Evolutionary conservation across 2,329 filamentous ascomycete genomes (phyloP), one percentile per base, ranked within the genome.

Genomic region (Ophiostoma ulmi): DNA sequence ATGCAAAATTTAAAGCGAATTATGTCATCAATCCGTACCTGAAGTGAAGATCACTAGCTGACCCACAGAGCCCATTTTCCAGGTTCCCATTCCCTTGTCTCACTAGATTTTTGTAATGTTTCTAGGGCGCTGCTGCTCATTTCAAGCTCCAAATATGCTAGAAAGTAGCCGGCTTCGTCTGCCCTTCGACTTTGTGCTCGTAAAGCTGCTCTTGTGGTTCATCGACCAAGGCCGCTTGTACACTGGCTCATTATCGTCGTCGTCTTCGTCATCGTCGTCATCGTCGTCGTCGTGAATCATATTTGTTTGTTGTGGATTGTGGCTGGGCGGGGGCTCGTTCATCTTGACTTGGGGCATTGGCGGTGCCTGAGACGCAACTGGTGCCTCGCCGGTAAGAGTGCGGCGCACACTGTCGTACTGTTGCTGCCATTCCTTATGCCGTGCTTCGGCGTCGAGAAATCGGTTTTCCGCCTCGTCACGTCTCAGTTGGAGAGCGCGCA

Each of bases 141-240:
- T 20, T 48, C 20, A 67, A 1, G 65, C 39, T 6, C 65, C 65
- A 67, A 67, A 67, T 48, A 67, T 26, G 63, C 63, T 26, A 13
- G 65, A 67, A 13, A 67, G n/a, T 14, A 67, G 36, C 22, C 36
- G 36, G 39, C 65, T 67, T 26, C 65, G 65, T 41, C 65, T 41
- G 10, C 65, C 39, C 22, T 67, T 67, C 17, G 65, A 67, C 65
- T 67, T 67, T 31, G 38, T 67, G 10, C 65, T 67, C 39, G 65
- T 48, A 7, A 67, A 67, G 39, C 65, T 67, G 38, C 38, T 48
- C 36, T 67, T 39, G 38, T 67, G 65, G 39, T 67, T 48, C 65
- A 48, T 44, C 39, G 65, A 67, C 65, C 65, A 67, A 6, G 65
- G 65, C 65, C 65, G 65, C 22, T 48, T 67, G n/a, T 67, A 67